Conservation (phyloP, 345 rosid species). For the Lepidium africanum region DNA sequence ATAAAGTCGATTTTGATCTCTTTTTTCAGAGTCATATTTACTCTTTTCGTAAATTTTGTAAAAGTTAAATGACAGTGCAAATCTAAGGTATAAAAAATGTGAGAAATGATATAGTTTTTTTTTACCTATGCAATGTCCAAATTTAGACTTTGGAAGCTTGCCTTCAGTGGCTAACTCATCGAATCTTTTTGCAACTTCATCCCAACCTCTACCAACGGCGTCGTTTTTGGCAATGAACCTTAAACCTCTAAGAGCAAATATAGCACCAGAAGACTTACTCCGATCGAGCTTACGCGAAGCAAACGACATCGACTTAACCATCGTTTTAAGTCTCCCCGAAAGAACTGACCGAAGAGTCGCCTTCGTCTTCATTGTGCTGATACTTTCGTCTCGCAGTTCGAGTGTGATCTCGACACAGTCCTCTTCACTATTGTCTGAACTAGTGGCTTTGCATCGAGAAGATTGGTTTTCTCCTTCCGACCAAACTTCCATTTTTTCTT, state of each 20-base stretch:
- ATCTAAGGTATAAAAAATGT: no score
- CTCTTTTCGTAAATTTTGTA: no score
- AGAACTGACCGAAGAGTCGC: slow-evolving; percentile 19
- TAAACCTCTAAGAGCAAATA: slow-evolving; percentile 60
- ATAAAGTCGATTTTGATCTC: not conserved
- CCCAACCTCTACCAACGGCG: slow-evolving; percentile 52
- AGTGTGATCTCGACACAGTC: slow-evolving; percentile 53
- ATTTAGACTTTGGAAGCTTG: slow-evolving; percentile 43
- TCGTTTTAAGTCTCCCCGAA: slow-evolving; percentile 54
- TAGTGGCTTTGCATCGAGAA: not conserved
- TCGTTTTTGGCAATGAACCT: slow-evolving; percentile 44
- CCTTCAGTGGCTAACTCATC: slow-evolving; percentile 46
- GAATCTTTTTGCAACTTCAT: slow-evolving; percentile 48
- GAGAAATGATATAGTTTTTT: no score
- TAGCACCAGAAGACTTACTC: slow-evolving; percentile 61
- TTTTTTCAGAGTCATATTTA: not conserved
- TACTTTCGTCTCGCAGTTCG: slow-evolving; percentile 39
- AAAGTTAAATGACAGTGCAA: no score
- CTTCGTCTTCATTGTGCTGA: slow-evolving; percentile 30
- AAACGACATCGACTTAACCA: slow-evolving; percentile 34
- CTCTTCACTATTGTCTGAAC: not conserved
- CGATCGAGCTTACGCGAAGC: slow-evolving; percentile 35
- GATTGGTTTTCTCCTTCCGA: slow-evolving; percentile 1
- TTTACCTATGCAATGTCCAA: slow-evolving; percentile 70
- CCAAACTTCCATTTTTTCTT: slow-evolving; percentile 2